phyloP scores from a whole-genome alignment of 495 filamentous ascomycete species.

The Penicillium canariense region DNA sequence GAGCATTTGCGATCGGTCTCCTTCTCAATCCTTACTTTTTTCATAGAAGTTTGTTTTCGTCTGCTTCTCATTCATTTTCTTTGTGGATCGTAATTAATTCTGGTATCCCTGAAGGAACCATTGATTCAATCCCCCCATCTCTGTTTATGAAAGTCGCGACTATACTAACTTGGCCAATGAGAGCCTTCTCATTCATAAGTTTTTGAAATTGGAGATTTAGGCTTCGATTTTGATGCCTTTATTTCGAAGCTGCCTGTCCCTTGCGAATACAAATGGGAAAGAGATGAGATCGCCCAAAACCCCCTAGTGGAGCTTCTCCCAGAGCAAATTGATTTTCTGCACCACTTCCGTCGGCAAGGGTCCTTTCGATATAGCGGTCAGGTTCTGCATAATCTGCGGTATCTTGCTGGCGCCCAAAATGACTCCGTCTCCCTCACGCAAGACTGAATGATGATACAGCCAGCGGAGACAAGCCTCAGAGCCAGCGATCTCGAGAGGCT shows the following conservation, averaged over 20 bases:
- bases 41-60: neutral
- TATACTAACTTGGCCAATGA: neutral
- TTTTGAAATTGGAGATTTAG: neutral
- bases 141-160: neutral
- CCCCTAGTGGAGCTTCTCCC: neutral
- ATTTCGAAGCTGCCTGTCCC: too few relatives aligned
- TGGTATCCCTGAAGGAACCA: neutral
- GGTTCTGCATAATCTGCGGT: constrained; percentile 29
- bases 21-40: neutral
- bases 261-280: neutral
- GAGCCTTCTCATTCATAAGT: neutral
- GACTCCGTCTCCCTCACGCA: constrained; percentile 31
- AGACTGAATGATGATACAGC: constrained; percentile 31
- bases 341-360: constrained; percentile 29
- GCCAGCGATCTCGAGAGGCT: constrained; percentile 18
- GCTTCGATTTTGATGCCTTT: neutral
- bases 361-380: constrained; percentile 25
- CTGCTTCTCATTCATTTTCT: neutral
- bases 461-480: constrained; percentile 34
- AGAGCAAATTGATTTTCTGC: constrained; percentile 13
- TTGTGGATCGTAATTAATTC: constrained; percentile 5
- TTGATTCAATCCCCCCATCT: neutral
- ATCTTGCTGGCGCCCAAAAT: constrained; percentile 36
- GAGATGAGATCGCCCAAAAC: neutral
- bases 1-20: constrained; percentile 6